A percentile compares a stretch with the other conserved stretches of the same genome.
Evolutionary conservation across 208 protist species (phyloP).

Genomic region (Leptomonas seymouri): DNA sequence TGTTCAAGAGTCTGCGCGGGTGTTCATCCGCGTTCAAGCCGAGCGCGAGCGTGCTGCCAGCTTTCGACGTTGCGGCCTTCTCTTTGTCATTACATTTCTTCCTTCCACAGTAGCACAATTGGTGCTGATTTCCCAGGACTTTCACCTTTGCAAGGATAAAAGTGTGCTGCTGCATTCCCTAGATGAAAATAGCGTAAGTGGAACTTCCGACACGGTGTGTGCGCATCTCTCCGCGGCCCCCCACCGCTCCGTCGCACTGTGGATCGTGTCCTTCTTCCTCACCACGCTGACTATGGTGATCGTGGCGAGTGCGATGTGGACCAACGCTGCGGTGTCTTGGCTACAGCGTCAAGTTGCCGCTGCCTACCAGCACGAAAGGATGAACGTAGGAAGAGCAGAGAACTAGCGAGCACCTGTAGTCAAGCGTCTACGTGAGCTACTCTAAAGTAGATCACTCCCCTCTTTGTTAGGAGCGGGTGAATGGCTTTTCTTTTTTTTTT

Average conservation of each 20-base stretch:
- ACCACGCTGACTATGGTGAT: slow-evolving; percentile 9
- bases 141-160: background rate
- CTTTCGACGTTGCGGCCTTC: slow-evolving; percentile 2
- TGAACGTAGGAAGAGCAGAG: too few relatives aligned
- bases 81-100: slow-evolving; percentile 8
- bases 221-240: background rate
- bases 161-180: background rate
- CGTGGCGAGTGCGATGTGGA: slow-evolving; percentile 8
- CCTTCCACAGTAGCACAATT: slow-evolving; percentile 2
- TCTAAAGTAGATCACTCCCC: too few relatives aligned
- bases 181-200: background rate
- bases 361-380: background rate
- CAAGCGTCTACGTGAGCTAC: too few relatives aligned
- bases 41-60: background rate
- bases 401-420: too few relatives aligned
- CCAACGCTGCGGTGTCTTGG: slow-evolving; percentile 5
- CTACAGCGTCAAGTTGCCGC: slow-evolving; percentile 8
- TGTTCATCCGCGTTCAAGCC: background rate
- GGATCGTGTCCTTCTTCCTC: slow-evolving; percentile 15
- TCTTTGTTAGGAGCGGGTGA: too few relatives aligned
- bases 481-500: too few relatives aligned
- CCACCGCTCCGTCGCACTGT: background rate
- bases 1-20: background rate
- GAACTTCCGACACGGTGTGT: background rate
- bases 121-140: slow-evolving; percentile 8